Evolutionary conservation across 768 basidiomycete species (phyloP).

Genomic region (Phlebiopsis gigantea): DNA sequence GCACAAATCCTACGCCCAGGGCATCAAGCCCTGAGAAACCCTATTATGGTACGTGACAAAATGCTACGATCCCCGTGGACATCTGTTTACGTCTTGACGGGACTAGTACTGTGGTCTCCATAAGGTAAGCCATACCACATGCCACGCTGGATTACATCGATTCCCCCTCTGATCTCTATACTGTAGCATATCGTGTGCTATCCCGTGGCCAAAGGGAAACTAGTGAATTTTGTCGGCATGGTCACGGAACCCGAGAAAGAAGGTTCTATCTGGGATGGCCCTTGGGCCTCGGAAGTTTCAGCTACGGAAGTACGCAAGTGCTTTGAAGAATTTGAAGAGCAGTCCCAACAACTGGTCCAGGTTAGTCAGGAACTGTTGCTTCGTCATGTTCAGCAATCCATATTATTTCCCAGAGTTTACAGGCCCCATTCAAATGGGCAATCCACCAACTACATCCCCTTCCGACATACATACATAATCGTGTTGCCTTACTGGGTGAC

Average conservation of each 20-base stretch:
- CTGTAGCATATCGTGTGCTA: constrained; percentile 44
- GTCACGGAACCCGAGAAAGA: constrained; percentile 33
- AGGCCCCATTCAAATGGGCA: constrained; percentile 27
- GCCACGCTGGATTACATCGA: too few species aligned
- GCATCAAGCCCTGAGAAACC: constrained; percentile 16
- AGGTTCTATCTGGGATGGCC: constrained; percentile 18
- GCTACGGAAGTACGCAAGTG: constrained; percentile 21
- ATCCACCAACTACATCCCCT: constrained; percentile 25
- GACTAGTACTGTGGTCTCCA: constrained; percentile 46
- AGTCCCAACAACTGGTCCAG: constrained; percentile 21
- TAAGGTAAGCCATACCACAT: constrained; percentile 28
- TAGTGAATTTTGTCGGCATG: constrained; percentile 43
- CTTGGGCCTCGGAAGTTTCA: constrained; percentile 23
- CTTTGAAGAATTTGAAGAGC: constrained; percentile 26
- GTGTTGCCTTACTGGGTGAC: constrained; percentile 28
- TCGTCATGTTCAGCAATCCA: background rate
- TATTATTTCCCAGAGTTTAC: constrained; percentile 17
- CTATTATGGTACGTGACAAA: background rate
- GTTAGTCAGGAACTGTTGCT: background rate
- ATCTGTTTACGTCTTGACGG: too few species aligned
- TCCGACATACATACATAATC: constrained; percentile 18
- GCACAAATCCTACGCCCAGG: constrained; percentile 28
- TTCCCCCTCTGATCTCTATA: background rate
- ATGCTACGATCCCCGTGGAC: constrained; percentile 39
- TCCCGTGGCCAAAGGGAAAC: constrained; percentile 36